A percentile compares a stretch with the other conserved stretches of the same genome.
These are phyloP conservation scores for Microascus cirrosus DNA, from an alignment of 2,329 filamentous ascomycete genomes.

Conservation along the genomic window DNA sequence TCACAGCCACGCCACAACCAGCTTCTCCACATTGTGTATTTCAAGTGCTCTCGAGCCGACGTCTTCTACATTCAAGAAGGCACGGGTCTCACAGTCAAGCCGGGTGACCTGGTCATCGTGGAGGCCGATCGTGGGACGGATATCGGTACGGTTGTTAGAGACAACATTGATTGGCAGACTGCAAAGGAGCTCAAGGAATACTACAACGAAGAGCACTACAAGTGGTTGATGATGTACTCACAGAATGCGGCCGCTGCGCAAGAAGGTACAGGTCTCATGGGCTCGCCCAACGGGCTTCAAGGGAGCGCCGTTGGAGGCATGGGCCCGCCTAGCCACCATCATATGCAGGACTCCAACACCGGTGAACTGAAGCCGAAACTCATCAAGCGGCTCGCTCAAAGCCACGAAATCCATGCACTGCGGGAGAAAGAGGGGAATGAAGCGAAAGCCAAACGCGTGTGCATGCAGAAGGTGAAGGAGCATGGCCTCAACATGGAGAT, in stretches of 20 bases:
- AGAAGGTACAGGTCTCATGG: conserved; percentile 51
- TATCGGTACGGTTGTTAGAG: conserved; percentile 80
- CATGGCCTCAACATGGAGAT: conserved; percentile 97
- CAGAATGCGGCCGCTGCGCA: conserved; percentile 57
- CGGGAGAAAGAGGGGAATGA: conserved; percentile 96
- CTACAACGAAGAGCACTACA: conserved; percentile 91
- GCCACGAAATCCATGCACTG: conserved; percentile 78
- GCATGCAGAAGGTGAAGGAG: conserved; percentile 92
- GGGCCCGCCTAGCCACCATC: conserved; percentile 63
- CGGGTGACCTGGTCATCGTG: conserved; percentile 90
- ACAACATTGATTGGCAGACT: conserved; percentile 77
- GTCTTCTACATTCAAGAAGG: conserved; percentile 97
- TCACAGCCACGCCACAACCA: conserved; percentile 54
- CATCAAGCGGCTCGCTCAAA: conserved; percentile 88
- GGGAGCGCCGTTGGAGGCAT: conserved; percentile 67
- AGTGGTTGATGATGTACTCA: conserved; percentile 98
- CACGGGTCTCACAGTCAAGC: conserved; percentile 80
- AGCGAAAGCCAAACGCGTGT: conserved; percentile 92
- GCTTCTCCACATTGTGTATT: conserved; percentile 78
- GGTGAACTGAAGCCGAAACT: conserved; percentile 87
- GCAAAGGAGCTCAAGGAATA: conserved; percentile 86
- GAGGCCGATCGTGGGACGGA: conserved; percentile 96
- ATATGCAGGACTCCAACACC: conserved; percentile 57
- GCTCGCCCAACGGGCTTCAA: conserved; percentile 51
- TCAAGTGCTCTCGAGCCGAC: conserved; percentile 92